phyloP scores from a whole-genome alignment of 2,329 filamentous ascomycete genomes.

The Chrysosphaeria jannelii region DNA sequence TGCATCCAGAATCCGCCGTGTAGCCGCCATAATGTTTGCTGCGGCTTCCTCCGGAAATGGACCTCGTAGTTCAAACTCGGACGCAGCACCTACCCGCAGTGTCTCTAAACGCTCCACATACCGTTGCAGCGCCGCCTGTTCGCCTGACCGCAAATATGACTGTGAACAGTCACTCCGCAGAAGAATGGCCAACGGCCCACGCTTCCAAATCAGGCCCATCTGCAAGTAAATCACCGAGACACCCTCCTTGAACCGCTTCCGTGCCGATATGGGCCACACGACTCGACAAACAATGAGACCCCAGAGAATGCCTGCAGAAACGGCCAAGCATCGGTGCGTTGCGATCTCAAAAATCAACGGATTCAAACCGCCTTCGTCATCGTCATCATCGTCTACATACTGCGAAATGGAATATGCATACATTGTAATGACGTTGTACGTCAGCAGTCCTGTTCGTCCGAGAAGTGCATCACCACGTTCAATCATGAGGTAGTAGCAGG shows the following conservation, averaged over 20 bases:
- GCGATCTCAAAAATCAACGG: slow-evolving; percentile 74
- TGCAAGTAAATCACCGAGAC: slow-evolving; percentile 76
- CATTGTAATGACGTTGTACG: slow-evolving; percentile 81
- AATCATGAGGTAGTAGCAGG: slow-evolving; percentile 74
- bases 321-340: slow-evolving; percentile 61
- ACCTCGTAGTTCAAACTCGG: slow-evolving; percentile 66
- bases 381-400: slow-evolving; percentile 49
- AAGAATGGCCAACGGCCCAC: slow-evolving; percentile 56
- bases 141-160: slow-evolving; percentile 61
- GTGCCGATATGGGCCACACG: slow-evolving; percentile 81
- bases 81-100: slow-evolving; percentile 40
- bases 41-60: slow-evolving; percentile 56
- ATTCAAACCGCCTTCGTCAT: slow-evolving; percentile 60
- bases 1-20: slow-evolving; percentile 61
- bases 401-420: slow-evolving; percentile 80
- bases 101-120: slow-evolving; percentile 47
- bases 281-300: slow-evolving; percentile 68
- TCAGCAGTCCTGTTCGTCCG: slow-evolving; percentile 76
- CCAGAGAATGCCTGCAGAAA: slow-evolving; percentile 70
- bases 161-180: slow-evolving; percentile 23
- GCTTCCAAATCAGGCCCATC: slow-evolving; percentile 88
- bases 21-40: slow-evolving; percentile 45
- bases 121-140: slow-evolving; percentile 63
- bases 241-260: slow-evolving; percentile 66
- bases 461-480: slow-evolving; percentile 62